Base-by-base conservation (phyloP, 495 filamentous ascomycete species). In the Pyrenula aspistea region DNA sequence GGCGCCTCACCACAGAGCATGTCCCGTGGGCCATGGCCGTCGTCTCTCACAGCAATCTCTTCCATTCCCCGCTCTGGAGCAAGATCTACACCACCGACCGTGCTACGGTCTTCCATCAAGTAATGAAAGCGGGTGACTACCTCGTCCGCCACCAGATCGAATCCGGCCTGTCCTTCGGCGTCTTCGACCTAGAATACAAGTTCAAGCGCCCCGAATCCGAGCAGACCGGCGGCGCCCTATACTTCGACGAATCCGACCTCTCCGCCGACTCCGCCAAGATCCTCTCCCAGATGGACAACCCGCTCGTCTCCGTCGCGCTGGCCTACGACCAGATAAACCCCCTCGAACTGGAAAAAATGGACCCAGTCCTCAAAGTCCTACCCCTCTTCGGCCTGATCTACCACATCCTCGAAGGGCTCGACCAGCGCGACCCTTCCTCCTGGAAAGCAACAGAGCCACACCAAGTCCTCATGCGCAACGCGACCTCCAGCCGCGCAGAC, bases 181-280 rank as follows among this genome's bases (percentile, higher is more conserved):
- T 78, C 19, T 76, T 75, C 64, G 71, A 78, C 64, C 73, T 57
- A 15, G 62, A 74, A 20, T 76, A 76, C 57, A 51, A 61, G 11
- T 79, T 69, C 66, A 75, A 73, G 59, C 58, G 57, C 0, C 64
- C 71, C 49, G 66, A 67, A 36, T 74, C 73, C 2, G 68, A 55
- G 0, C 62, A 62, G 10, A 66, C 65, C 10, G 69, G 63, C 4
- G 75, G 75, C 15, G 61, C 55, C 10, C 66, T 75, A 21, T 73
- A 69, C 66, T 78, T 70, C 71, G 66, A 76, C 23, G 49, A 57
- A 0, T 60, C 59, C 22, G 53, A 69, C 31, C 2, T 62, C 0
- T 24, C 61, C 20, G 67, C 67, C 22, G 68, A 53, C 24, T 62
- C 47, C 12, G 53, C 23, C 15, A 56, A 67, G 21, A 51, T 72